These are phyloP conservation scores for Stereum hirsutum DNA, from an alignment of 1,284 basidiomycete species.

Conservation along the genomic window DNA sequence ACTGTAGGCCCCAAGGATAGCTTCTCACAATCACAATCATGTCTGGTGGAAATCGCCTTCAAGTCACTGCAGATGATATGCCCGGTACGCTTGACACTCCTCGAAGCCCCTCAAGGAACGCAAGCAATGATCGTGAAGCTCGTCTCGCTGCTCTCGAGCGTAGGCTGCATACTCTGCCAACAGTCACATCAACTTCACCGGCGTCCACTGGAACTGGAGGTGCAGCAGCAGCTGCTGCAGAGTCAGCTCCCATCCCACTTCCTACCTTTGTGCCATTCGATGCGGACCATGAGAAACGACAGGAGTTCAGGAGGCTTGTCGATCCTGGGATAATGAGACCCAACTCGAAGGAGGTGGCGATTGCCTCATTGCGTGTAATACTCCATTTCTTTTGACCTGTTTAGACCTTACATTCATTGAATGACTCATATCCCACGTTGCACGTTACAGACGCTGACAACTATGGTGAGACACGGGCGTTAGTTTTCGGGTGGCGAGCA, in stretches of 20 bases:
- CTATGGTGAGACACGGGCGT: too few species aligned
- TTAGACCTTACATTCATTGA: slow-evolving; percentile 3
- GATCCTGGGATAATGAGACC: slow-evolving; percentile 70
- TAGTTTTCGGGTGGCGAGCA: too few species aligned
- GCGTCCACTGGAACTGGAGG: neutral
- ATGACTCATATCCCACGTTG: neutral
- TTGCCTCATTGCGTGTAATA: slow-evolving; percentile 54
- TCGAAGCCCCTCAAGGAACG: neutral
- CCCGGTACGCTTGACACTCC: too few species aligned
- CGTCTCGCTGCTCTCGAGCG: slow-evolving; percentile 15
- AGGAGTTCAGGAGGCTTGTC: slow-evolving; percentile 62
- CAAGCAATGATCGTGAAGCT: slow-evolving; percentile 7
- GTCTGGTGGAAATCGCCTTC: too few species aligned
- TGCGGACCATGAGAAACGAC: slow-evolving; percentile 54
- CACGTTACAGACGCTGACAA: slow-evolving; percentile 46
- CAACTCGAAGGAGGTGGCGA: slow-evolving; percentile 51
- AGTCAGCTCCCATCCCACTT: slow-evolving; percentile 19
- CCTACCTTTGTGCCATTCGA: slow-evolving; percentile 29
- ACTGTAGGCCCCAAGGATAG: too few species aligned
- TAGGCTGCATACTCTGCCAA: slow-evolving; percentile 7
- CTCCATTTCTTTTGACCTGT: slow-evolving; percentile 7
- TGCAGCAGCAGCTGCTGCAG: slow-evolving; percentile 11
- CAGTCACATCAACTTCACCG: slow-evolving; percentile 15
- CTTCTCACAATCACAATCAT: too few species aligned
- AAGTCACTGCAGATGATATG: too few species aligned